Percentiles rank a stretch among this genome's conserved stretches.
Conservation (phyloP, 768 basidiomycete species). For the Auricularia sp. region DNA sequence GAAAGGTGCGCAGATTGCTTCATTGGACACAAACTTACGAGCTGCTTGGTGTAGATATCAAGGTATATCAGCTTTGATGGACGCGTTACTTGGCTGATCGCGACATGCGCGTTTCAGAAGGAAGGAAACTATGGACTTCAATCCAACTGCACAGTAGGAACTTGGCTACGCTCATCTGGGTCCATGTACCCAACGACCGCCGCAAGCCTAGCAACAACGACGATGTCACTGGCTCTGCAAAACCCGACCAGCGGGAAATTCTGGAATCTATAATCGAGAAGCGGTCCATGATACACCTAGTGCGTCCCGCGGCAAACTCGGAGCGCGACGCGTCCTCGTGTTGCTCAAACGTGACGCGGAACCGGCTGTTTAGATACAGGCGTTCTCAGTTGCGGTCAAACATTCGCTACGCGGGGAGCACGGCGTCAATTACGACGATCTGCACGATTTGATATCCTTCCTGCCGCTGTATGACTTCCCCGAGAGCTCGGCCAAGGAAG, state of each 20-base stretch:
- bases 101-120: slow-evolving; percentile 26
- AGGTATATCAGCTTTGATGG: too few species aligned
- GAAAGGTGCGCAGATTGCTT: slow-evolving; percentile 35
- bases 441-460: slow-evolving; percentile 58
- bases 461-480: slow-evolving; percentile 46
- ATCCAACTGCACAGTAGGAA: slow-evolving; percentile 48
- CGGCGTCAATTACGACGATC: slow-evolving; percentile 63
- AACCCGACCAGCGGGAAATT: slow-evolving; percentile 18
- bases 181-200: slow-evolving; percentile 32
- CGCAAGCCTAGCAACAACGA: slow-evolving; percentile 7
- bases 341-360: neutral
- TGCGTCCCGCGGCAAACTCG: slow-evolving; percentile 12
- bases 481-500: neutral
- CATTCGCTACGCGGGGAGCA: slow-evolving; percentile 29
- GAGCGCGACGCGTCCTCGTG: too few species aligned
- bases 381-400: slow-evolving; percentile 57
- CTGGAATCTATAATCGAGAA: slow-evolving; percentile 54
- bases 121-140: slow-evolving; percentile 59
- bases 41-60: neutral
- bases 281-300: slow-evolving; percentile 62
- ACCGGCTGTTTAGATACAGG: slow-evolving; percentile 40
- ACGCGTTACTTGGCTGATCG: too few species aligned
- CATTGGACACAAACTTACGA: neutral
- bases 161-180: slow-evolving; percentile 40
- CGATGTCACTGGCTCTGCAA: slow-evolving; percentile 8